These are phyloP conservation scores for Tagetes erecta DNA, from an alignment of 129 eudicot genomes.

Conservation along the genomic window DNA sequence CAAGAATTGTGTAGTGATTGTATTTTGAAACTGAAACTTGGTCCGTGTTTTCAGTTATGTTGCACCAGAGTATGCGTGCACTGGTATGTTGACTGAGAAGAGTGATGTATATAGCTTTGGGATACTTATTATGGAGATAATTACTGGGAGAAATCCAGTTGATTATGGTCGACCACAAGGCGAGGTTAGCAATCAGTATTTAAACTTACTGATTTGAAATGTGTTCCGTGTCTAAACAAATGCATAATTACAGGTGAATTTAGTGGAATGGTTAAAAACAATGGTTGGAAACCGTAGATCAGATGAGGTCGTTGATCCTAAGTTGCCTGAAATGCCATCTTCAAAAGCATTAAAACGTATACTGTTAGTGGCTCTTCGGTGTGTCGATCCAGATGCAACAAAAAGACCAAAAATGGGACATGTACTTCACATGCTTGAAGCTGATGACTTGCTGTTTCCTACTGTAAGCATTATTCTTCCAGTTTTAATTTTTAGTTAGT, in stretches of 20 bases:
- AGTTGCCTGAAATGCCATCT: constrained; percentile 77
- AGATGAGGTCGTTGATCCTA: constrained; percentile 94
- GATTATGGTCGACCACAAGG: constrained; percentile 87
- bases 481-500: background rate
- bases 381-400: constrained; percentile 96
- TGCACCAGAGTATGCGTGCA: constrained; percentile 98
- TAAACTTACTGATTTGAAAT: background rate
- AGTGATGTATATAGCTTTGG: constrained; percentile 97
- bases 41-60: constrained; percentile 59
- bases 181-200: constrained; percentile 56
- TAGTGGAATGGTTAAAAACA: constrained; percentile 93
- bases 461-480: constrained; percentile 51
- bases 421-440: constrained; percentile 96
- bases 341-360: constrained; percentile 88
- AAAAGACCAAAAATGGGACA: constrained; percentile 99
- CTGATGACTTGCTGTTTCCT: constrained; percentile 77
- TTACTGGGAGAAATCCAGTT: constrained; percentile 91
- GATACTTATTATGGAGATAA: constrained; percentile 91
- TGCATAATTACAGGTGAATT: constrained; percentile 65
- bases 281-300: constrained; percentile 90
- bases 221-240: constrained; percentile 5
- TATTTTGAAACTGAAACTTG: constrained; percentile 10
- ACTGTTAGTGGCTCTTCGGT: constrained; percentile 81
- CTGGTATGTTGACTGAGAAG: constrained; percentile 96
- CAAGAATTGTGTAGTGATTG: background rate